These are phyloP conservation scores for Rhipidocladum racemiflorum DNA, from an alignment of 176 grass and related monocot genomes.

Conservation along the genomic window DNA sequence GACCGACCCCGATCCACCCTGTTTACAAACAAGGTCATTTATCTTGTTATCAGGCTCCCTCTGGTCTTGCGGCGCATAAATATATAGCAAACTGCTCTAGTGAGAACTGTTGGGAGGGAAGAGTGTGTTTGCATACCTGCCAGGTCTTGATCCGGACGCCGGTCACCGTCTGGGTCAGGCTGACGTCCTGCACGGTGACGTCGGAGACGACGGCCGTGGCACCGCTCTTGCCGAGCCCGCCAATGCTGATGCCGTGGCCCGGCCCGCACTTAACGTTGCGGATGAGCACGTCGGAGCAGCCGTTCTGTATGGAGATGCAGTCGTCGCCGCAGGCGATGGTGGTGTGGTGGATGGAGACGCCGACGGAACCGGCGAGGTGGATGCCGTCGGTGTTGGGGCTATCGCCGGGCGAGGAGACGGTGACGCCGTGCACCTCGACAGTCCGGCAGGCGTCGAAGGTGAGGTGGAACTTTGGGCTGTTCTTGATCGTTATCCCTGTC, in stretches of 20 bases:
- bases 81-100: background rate
- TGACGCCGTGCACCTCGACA: constrained; percentile 45
- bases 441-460: constrained; percentile 56
- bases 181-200: constrained; percentile 45
- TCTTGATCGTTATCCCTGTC: constrained; percentile 59
- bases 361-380: constrained; percentile 52
- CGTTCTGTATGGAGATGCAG: constrained; percentile 71
- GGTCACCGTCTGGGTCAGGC: constrained; percentile 35
- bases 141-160: constrained; percentile 75
- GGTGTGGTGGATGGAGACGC: constrained; percentile 44
- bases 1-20: constrained; percentile 62
- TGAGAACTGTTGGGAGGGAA: background rate
- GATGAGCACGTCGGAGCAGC: constrained; percentile 53
- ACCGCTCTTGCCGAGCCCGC: constrained; percentile 60
- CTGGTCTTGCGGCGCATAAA: background rate
- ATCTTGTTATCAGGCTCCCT: background rate
- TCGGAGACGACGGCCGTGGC: constrained; percentile 39
- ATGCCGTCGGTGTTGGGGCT: constrained; percentile 81
- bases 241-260: constrained; percentile 73
- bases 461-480: constrained; percentile 59
- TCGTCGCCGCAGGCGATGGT: constrained; percentile 63
- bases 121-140: constrained; percentile 41
- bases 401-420: constrained; percentile 55
- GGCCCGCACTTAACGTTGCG: constrained; percentile 53
- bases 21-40: background rate